A percentile compares a stretch with the other conserved stretches of the same genome.
These are phyloP conservation scores for Venturia asperata DNA, from an alignment of 2,329 filamentous ascomycete genomes.

Conservation along the genomic window DNA sequence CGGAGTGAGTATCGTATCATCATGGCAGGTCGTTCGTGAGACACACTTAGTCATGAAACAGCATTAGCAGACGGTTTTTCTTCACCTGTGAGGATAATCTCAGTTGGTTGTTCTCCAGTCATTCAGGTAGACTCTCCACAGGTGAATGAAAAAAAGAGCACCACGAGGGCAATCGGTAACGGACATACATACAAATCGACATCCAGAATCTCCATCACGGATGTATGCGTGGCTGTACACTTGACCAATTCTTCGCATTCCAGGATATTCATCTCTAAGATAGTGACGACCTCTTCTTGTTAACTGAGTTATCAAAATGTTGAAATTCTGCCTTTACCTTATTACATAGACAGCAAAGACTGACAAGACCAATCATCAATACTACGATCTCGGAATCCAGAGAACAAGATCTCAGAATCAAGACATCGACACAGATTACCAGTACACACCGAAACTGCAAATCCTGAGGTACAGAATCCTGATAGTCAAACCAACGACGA, in stretches of 20 bases:
- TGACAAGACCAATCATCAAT: too few species aligned
- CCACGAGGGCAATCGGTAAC: background rate
- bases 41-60: too few species aligned
- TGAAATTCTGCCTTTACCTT: too few species aligned
- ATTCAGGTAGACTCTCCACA: background rate
- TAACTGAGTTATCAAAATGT: too few species aligned
- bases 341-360: too few species aligned
- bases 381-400: too few species aligned
- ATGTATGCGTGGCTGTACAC: background rate
- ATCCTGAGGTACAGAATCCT: background rate
- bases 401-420: background rate
- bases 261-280: too few species aligned
- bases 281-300: too few species aligned
- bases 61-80: background rate
- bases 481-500: too few species aligned
- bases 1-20: background rate
- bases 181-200: background rate
- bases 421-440: background rate
- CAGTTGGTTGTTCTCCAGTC: background rate
- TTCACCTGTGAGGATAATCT: background rate
- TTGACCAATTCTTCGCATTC: background rate
- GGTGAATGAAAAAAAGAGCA: background rate
- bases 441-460: background rate
- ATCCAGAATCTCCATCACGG: background rate
- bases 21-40: too few species aligned